Base-by-base conservation (phyloP, 2,329 filamentous ascomycete genomes). In the Spiromastix sp. region DNA sequence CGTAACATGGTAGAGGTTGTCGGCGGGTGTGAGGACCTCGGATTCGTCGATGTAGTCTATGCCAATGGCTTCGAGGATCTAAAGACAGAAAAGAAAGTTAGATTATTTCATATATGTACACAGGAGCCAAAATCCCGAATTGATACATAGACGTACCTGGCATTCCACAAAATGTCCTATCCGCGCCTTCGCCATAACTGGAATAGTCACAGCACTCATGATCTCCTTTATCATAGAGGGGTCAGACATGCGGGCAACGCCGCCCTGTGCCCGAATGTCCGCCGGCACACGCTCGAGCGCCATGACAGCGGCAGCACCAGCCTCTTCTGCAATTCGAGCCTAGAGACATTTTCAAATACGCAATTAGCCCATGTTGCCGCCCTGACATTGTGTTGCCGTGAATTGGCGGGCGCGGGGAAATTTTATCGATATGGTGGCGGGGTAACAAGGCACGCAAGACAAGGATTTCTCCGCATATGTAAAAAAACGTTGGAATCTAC, bases 151-250 rank as follows among this genome's bases (percentile, higher is more conserved):
- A 17, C 56, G 36, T 63, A 76, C 73, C 71, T 84, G 89, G 68
- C 87, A 95, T 70, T 98, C 91, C 52, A 95, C 89, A 49, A 95
- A 87, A 67, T 98, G 91, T 24, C 91, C 91, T 57, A 96, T 98
- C 56, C 91, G 77, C 16, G 89, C 89, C 69, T 98, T 98, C 45
- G 91, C 91, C 91, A 98, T 96, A 61, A 98, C 91, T 50, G 91
- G 91, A 52, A 96, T 95, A 36, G 89, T 96, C 30, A 96, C 91
- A 26, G 86, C 79, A 3, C 72, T 77, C 77, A 95, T 93, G 59
- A 98, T 96, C 61, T 87, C 84, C 64, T 82, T 81, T 72, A 96
- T 96, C 75, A 95, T 84, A 50, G 73, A 68, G 2, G 91, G 91
- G 66, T 96, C 89, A 2, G 83, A 91, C 91, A 98, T 98, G 62